Conservation (phyloP, 768 basidiomycete species). For the Fomitopsis serialis region DNA sequence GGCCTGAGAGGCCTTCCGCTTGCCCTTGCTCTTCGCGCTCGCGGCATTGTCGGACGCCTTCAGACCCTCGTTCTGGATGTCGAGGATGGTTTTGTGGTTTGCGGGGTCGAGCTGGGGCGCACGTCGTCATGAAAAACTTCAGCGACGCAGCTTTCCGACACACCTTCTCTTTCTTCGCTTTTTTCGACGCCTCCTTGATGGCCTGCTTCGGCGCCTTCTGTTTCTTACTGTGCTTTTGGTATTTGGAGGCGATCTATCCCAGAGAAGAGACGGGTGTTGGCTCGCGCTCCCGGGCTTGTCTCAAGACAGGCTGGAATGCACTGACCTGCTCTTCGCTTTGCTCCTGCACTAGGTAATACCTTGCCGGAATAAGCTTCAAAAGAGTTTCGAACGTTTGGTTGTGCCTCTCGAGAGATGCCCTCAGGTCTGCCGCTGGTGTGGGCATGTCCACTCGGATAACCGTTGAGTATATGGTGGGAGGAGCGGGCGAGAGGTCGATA, state of each 20-base stretch:
- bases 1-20: slow-evolving; percentile 38
- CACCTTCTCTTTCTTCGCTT: slow-evolving; percentile 85
- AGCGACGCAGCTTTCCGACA: neutral
- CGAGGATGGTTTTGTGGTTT: slow-evolving; percentile 75
- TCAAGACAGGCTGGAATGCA: neutral
- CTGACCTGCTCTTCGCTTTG: slow-evolving; percentile 62
- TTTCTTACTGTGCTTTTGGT: slow-evolving; percentile 86
- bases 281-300: neutral
- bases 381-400: slow-evolving; percentile 84
- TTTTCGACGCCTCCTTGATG: slow-evolving; percentile 83
- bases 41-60: slow-evolving; percentile 13
- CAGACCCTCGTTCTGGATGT: slow-evolving; percentile 59
- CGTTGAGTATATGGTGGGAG: too few relatives aligned
- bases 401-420: slow-evolving; percentile 70
- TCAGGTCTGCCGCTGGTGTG: slow-evolving; percentile 43
- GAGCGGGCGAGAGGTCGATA: too few relatives aligned
- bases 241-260: slow-evolving; percentile 54
- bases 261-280: neutral
- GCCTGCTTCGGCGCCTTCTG: slow-evolving; percentile 71
- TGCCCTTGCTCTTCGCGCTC: slow-evolving; percentile 33
- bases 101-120: slow-evolving; percentile 81
- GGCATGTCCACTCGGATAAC: slow-evolving; percentile 34
- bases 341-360: slow-evolving; percentile 77
- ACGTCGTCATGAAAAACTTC: neutral
- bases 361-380: slow-evolving; percentile 81